A percentile compares a stretch with the other conserved stretches of the same genome.
Evolutionary conservation across 768 basidiomycete genomes (phyloP).

Genomic region (Tremella mesenterica): DNA sequence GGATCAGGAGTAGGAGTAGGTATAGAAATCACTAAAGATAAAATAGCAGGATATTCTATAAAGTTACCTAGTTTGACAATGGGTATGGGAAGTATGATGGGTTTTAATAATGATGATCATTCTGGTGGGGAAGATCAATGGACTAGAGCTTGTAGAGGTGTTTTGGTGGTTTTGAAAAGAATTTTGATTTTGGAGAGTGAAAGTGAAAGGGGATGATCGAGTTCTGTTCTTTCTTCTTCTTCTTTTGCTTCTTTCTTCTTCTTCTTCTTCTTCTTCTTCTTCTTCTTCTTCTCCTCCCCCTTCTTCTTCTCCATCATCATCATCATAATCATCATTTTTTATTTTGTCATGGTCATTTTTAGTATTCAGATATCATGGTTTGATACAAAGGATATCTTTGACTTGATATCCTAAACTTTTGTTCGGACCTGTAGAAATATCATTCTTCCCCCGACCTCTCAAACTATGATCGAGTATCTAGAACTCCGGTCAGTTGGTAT

Average conservation of each 20-base stretch:
- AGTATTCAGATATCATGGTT: neutral
- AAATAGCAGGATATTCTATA: conserved; percentile 89
- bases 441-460: too few relatives aligned
- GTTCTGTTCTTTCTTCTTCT: neutral
- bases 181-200: conserved; percentile 43
- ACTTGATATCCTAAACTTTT: neutral
- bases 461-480: too few relatives aligned
- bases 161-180: conserved; percentile 50
- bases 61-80: conserved; percentile 72
- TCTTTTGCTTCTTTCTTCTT: neutral
- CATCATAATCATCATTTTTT: too few relatives aligned
- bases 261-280: neutral
- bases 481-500: neutral
- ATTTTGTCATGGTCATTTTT: too few relatives aligned
- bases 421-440: neutral
- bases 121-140: conserved; percentile 76
- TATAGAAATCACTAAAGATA: conserved; percentile 66
- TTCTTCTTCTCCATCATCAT: neutral
- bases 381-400: neutral
- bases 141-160: conserved; percentile 87
- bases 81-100: conserved; percentile 8
- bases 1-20: conserved; percentile 46
- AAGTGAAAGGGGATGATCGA: conserved; percentile 19
- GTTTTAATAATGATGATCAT: neutral
- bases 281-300: neutral